Conservation (phyloP, 2,329 filamentous ascomycete genomes). For the Verticillium zaregamsianum region DNA sequence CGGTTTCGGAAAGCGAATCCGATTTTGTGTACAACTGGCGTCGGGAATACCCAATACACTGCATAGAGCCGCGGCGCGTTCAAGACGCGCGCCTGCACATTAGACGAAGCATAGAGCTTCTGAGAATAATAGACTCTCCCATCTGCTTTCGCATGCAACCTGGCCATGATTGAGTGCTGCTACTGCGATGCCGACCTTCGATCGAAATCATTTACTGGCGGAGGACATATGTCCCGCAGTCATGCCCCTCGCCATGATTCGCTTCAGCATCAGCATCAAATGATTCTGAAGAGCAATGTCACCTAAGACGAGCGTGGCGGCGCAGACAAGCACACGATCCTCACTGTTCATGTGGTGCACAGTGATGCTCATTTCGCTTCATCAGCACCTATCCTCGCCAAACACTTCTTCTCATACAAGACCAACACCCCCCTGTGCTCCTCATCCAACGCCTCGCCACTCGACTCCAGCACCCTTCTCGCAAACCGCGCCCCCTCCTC, state of each 20-base stretch:
- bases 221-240: too few relatives aligned
- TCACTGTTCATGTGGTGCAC: too few relatives aligned
- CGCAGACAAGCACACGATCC: too few relatives aligned
- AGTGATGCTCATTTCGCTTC: background rate
- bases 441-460: constrained; percentile 31
- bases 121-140: background rate
- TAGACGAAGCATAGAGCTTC: background rate
- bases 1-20: background rate
- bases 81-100: background rate
- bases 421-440: constrained; percentile 36
- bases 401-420: constrained; percentile 39
- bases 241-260: too few relatives aligned
- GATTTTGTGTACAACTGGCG: background rate
- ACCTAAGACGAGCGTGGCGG: too few relatives aligned
- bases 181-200: too few relatives aligned
- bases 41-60: background rate
- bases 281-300: too few relatives aligned
- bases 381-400: constrained; percentile 17
- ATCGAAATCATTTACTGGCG: too few relatives aligned
- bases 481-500: constrained; percentile 40
- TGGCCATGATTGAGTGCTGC: too few relatives aligned
- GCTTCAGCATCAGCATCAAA: too few relatives aligned
- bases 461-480: constrained; percentile 25
- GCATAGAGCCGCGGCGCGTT: background rate
- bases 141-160: background rate